Percentiles rank a stretch among this genome's conserved stretches.
These are phyloP conservation scores for Cryphonectria nitschkei DNA, from an alignment of 2,329 filamentous ascomycete genomes.

Conservation along the genomic window DNA sequence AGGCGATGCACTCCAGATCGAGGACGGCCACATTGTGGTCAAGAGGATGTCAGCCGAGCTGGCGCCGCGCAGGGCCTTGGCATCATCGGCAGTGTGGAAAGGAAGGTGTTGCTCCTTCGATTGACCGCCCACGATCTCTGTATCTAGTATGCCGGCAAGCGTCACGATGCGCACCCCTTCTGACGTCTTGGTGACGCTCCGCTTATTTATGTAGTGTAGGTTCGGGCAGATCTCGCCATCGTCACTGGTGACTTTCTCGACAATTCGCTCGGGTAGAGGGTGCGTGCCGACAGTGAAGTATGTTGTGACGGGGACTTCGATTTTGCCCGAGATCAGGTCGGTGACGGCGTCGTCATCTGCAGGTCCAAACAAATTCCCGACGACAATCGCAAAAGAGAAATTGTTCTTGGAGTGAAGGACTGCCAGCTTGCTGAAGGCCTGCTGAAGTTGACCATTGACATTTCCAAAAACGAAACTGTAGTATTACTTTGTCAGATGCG, in stretches of 20 bases:
- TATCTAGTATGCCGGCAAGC: slow-evolving; percentile 74
- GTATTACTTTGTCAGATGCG: slow-evolving; percentile 28
- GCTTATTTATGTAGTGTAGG: slow-evolving; percentile 85
- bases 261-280: slow-evolving; percentile 70
- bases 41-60: slow-evolving; percentile 84
- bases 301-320: slow-evolving; percentile 77
- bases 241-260: slow-evolving; percentile 73
- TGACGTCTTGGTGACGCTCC: slow-evolving; percentile 83
- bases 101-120: slow-evolving; percentile 77
- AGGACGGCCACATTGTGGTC: slow-evolving; percentile 83
- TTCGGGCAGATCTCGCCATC: slow-evolving; percentile 80
- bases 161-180: slow-evolving; percentile 88
- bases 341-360: slow-evolving; percentile 60
- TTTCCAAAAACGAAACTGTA: slow-evolving; percentile 78
- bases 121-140: slow-evolving; percentile 59
- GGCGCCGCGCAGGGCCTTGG: slow-evolving; percentile 73
- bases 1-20: slow-evolving; percentile 71
- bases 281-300: slow-evolving; percentile 85
- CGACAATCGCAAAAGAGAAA: slow-evolving; percentile 83
- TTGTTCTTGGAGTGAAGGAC: slow-evolving; percentile 83
- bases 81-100: slow-evolving; percentile 77
- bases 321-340: slow-evolving; percentile 71
- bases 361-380: slow-evolving; percentile 78
- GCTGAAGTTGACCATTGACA: slow-evolving; percentile 76
- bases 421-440: slow-evolving; percentile 79